phyloP scores from a whole-genome alignment of 345 rosid species.

The Citrus maxima region DNA sequence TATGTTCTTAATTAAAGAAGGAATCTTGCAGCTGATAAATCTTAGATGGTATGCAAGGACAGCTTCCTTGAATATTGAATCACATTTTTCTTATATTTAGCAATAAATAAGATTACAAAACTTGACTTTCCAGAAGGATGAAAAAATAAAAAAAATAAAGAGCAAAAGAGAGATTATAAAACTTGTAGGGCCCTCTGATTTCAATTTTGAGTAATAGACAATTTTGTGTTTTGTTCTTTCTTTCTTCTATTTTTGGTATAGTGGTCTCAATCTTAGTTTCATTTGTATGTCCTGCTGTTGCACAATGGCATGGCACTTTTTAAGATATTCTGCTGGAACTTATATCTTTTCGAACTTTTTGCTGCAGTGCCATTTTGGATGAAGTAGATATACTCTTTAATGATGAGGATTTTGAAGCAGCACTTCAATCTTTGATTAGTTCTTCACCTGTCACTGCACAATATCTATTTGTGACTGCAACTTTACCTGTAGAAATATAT shows the following conservation, averaged over 20 bases:
- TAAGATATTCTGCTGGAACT: background rate
- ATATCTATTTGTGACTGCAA: conserved; percentile 92
- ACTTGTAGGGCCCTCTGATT: background rate
- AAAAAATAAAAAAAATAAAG: too few relatives aligned
- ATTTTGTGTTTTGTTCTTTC: background rate
- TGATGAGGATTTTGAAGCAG: conserved; percentile 75
- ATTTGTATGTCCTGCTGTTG: background rate
- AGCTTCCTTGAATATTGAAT: conserved; percentile 3
- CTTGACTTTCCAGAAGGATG: too few relatives aligned
- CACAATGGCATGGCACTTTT: background rate
- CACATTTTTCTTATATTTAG: background rate
- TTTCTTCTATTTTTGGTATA: background rate
- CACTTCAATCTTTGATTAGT: conserved; percentile 64
- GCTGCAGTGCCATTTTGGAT: conserved; percentile 75
- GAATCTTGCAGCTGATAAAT: conserved; percentile 57
- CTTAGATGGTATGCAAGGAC: conserved; percentile 57
- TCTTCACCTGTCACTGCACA: conserved; percentile 68
- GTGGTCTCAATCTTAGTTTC: background rate
- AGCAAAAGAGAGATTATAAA: background rate
- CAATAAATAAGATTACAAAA: background rate
- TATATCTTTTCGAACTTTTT: conserved; percentile 12
- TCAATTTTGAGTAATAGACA: background rate
- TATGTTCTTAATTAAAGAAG: conserved; percentile 71
- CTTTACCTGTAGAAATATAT: conserved; percentile 77
- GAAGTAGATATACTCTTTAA: conserved; percentile 86